Percentiles rank a stretch among this genome's conserved stretches.
These are phyloP conservation scores for Colletotrichum abscissum DNA, from an alignment of 2,329 filamentous ascomycete genomes.

Conservation along the genomic window DNA sequence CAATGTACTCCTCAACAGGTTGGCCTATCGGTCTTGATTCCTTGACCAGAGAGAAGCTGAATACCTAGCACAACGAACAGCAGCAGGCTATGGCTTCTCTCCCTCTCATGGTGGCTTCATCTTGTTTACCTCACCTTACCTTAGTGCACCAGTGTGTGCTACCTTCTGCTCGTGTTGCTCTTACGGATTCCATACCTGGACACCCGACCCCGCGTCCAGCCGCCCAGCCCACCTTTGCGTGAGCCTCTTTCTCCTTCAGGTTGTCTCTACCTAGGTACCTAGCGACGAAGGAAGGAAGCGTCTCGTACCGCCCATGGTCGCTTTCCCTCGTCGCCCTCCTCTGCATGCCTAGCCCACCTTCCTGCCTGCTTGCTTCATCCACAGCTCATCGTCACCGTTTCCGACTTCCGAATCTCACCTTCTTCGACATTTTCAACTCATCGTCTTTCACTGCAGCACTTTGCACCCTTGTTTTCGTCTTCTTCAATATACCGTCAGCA, in stretches of 20 bases:
- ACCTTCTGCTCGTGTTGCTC: background rate
- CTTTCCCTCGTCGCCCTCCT: conserved; percentile 2
- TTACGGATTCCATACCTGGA: too few relatives aligned
- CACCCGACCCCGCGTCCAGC: background rate
- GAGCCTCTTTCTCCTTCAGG: background rate
- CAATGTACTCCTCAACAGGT: background rate
- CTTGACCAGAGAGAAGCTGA: background rate
- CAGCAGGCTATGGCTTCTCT: background rate
- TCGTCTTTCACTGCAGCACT: background rate
- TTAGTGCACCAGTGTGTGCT: background rate
- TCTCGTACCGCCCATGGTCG: background rate
- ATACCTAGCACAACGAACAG: background rate
- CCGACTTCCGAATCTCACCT: background rate
- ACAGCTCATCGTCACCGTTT: background rate
- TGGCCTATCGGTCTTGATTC: background rate
- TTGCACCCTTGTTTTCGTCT: background rate
- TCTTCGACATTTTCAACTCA: background rate
- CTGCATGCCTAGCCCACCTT: conserved; percentile 7
- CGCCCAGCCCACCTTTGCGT: background rate
- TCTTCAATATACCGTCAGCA: background rate
- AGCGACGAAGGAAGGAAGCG: background rate
- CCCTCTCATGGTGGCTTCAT: background rate
- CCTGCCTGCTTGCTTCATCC: background rate
- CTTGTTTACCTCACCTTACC: background rate
- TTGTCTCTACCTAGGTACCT: background rate